phyloP scores from a whole-genome alignment of 2,329 filamentous ascomycete genomes.

The Bipolaris gigantea region DNA sequence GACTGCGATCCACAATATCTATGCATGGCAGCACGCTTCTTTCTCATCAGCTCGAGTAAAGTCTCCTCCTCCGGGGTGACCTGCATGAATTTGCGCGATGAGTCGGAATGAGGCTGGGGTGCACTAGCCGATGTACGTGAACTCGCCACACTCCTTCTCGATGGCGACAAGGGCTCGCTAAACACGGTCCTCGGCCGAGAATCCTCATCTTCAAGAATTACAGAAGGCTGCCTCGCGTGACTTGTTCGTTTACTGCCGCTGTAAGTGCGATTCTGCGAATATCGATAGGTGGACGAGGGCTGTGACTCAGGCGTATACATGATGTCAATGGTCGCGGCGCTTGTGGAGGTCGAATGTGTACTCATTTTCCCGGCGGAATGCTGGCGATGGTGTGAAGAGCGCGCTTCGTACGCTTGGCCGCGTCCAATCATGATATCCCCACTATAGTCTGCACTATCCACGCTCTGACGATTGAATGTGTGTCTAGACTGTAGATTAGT shows the following conservation, averaged over 20 bases:
- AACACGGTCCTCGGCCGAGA: constrained; percentile 35
- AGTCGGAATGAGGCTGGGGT: constrained; percentile 34
- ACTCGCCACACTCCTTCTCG: constrained; percentile 35
- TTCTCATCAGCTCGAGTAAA: constrained; percentile 53
- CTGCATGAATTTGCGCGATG: constrained; percentile 48
- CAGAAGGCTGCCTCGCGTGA: constrained; percentile 43
- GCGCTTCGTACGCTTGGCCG: constrained; percentile 43
- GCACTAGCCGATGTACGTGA: constrained; percentile 40
- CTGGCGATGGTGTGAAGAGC: constrained; percentile 24
- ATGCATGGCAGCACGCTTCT: constrained; percentile 52
- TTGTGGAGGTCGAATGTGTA: constrained; percentile 39
- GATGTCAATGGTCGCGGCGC: constrained; percentile 45
- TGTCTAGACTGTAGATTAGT: constrained; percentile 15
- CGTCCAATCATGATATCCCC: constrained; percentile 43
- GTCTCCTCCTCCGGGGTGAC: constrained; percentile 56
- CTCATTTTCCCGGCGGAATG: constrained; percentile 39
- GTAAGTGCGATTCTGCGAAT: constrained; percentile 20
- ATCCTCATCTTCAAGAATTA: constrained; percentile 42
- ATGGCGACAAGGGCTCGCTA: constrained; percentile 28
- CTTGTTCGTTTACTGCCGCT: constrained; percentile 31
- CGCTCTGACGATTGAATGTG: constrained; percentile 35
- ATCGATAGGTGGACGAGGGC: constrained; percentile 22
- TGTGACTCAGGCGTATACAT: constrained; percentile 43
- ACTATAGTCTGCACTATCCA: constrained; percentile 38
- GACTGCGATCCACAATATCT: constrained; percentile 44